Base-by-base conservation (phyloP, 1,139 yeast genomes). In the Saccharomycopsis phalli region DNA sequence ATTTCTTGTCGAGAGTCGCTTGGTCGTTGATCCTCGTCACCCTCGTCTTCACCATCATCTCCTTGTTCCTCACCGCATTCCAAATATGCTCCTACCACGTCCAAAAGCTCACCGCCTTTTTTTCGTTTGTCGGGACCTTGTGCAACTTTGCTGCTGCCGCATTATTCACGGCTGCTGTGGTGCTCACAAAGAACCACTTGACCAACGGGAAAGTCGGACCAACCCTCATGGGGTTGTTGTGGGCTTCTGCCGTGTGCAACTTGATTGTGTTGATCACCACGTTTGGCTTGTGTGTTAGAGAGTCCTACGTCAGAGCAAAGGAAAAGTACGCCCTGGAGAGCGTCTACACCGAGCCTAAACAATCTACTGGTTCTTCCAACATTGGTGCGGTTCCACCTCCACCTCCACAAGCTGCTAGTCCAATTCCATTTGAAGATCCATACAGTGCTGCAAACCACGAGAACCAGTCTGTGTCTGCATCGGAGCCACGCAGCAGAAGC, bases 1-100 rank as follows among this genome's bases (percentile, higher is more conserved):
- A 65, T 65, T 81, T 77, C 61, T 65, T 81, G 58, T 69, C 84
- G 17, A 71, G 88, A 60, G 80, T 81, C 52, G 63, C 80, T 3
- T 81, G 81, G 64, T 76, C 81, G 45, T 74, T 77, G 60, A 66
- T 75, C 49, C 62, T 81, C 57, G 59, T 77, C 48, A 73, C 82
- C 2, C 64, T 81, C 48, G 69, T 74, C 28, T 79, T 81, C 57
- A 55, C 69, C 45, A 74, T 71, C 52, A 63, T 71, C 40, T 54
- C 70, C 2, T 57, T 68, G 37, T 49, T 71, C 21, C 58, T 69
- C 37, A 59, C 64, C 40, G 50, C 70, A 37, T 55, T 66, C 48
- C 51, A 69, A 13, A 52, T 63, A 50, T 63, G 63, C 47, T 69
- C 74, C 46, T 46, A 49, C 21, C 53, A 67, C 11, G 65, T 77